Conservation (phyloP, 352 stramenopile species). For the Phytophthora pistaciae region DNA sequence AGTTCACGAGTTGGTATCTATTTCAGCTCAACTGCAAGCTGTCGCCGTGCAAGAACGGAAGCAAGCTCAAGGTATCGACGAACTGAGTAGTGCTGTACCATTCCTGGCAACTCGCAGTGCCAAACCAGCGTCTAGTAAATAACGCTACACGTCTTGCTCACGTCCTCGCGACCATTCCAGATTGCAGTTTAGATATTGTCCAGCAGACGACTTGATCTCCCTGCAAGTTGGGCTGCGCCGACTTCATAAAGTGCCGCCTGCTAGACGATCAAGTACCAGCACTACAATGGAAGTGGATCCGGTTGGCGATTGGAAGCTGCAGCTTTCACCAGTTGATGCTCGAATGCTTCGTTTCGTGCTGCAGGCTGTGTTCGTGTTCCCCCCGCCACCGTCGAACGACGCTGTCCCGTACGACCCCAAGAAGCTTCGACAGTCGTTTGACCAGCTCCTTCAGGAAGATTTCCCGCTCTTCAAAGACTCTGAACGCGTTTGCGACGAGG, state of each 20-base stretch:
- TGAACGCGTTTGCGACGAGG: neutral
- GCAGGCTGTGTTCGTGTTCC: slow-evolving; percentile 1
- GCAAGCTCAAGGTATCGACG: slow-evolving; percentile 15
- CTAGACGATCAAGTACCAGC: neutral
- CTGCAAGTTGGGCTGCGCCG: neutral
- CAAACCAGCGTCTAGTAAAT: neutral
- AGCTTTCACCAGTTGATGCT: slow-evolving; percentile 2
- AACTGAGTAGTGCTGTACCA: slow-evolving; percentile 12
- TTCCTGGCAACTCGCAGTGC: neutral
- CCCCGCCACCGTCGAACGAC: neutral
- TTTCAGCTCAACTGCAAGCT: slow-evolving; percentile 25
- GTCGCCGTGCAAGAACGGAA: slow-evolving; percentile 21
- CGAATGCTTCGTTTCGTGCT: slow-evolving; percentile 12
- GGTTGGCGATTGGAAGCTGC: neutral
- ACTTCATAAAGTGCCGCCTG: neutral
- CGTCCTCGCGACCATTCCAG: neutral
- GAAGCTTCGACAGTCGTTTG: slow-evolving; percentile 6
- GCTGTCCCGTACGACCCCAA: neutral
- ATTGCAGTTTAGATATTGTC: slow-evolving; percentile 1
- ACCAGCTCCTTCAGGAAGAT: slow-evolving; percentile 7
- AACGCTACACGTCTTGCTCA: neutral
- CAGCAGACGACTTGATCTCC: neutral
- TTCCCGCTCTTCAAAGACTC: slow-evolving; percentile 1
- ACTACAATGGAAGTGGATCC: neutral
- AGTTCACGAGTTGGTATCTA: slow-evolving; percentile 26